Conservation (phyloP, 441 rosid species). For the Isatis lusitanica region DNA sequence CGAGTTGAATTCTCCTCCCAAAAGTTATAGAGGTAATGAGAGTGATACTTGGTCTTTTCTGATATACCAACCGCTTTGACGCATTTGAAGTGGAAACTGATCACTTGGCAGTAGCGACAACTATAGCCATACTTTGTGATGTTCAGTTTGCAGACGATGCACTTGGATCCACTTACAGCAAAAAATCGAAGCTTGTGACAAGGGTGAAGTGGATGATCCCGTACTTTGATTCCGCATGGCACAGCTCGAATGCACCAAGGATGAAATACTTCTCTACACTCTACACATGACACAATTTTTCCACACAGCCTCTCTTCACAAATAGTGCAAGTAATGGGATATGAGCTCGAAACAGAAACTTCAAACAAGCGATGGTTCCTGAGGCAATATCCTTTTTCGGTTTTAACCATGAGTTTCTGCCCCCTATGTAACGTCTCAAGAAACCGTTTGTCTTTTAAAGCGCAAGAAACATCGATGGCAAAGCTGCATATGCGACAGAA, state of each 20-base stretch:
- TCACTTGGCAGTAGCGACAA: not conserved
- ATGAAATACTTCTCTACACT: constrained; percentile 4
- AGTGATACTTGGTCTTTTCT: not conserved
- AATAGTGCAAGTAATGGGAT: not conserved
- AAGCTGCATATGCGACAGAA: not conserved
- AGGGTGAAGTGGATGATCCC: not conserved
- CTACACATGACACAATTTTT: not conserved
- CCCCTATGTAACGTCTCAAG: not conserved
- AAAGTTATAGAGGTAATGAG: not conserved
- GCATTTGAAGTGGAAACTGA: not conserved
- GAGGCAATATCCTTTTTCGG: not conserved
- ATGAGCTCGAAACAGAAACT: not conserved
- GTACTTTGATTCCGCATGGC: not conserved
- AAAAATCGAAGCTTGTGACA: not conserved
- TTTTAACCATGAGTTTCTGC: not conserved
- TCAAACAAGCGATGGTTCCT: not conserved
- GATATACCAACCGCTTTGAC: not conserved
- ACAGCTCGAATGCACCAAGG: not conserved
- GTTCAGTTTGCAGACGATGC: not conserved
- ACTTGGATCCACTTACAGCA: not conserved
- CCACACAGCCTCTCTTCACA: constrained; percentile 7
- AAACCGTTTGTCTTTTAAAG: not conserved
- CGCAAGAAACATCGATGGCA: not conserved
- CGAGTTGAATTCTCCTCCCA: not conserved
- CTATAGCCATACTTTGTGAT: not conserved